A percentile compares a stretch with the other conserved stretches of the same genome.
Conservation (phyloP, 2,329 filamentous ascomycete genomes). For the Fusarium sambucinum region DNA sequence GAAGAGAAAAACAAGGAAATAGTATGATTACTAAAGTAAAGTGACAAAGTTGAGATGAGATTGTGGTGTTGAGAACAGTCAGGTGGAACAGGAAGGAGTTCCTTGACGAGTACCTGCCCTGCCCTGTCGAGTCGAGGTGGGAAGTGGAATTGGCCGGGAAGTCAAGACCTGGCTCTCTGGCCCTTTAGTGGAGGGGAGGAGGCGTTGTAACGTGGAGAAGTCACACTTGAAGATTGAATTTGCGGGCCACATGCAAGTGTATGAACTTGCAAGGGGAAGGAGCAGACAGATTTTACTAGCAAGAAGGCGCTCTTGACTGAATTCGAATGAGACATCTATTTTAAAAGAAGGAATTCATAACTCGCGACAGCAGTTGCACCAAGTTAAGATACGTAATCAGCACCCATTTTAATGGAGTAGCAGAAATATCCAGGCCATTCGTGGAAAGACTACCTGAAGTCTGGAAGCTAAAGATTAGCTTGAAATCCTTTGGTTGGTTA, state of each 20-base stretch:
- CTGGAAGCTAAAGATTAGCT: slow-evolving; percentile 11
- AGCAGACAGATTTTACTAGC: neutral
- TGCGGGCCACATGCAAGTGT: slow-evolving; percentile 28
- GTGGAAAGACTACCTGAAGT: slow-evolving; percentile 1
- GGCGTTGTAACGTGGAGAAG: slow-evolving; percentile 39
- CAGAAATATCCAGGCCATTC: slow-evolving; percentile 3
- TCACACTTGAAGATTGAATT: slow-evolving; percentile 29
- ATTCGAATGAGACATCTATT: neutral
- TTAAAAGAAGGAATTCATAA: neutral
- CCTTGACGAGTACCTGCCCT: slow-evolving; percentile 37
- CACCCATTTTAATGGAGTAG: slow-evolving; percentile 2
- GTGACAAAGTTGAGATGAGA: slow-evolving; percentile 23
- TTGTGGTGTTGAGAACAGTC: slow-evolving; percentile 40
- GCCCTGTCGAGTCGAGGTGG: slow-evolving; percentile 24
- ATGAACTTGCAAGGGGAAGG: slow-evolving; percentile 17
- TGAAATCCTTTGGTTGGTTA: slow-evolving; percentile 1
- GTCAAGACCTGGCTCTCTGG: slow-evolving; percentile 10
- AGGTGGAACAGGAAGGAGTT: slow-evolving; percentile 39
- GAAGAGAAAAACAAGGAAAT: slow-evolving; percentile 5
- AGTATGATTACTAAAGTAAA: slow-evolving; percentile 13
- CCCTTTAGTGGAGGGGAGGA: slow-evolving; percentile 30
- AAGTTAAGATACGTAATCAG: neutral
- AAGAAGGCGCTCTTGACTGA: neutral
- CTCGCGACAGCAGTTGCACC: neutral
- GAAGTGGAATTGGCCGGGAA: slow-evolving; percentile 36